Evolutionary conservation across 2,329 filamentous ascomycete genomes (phyloP), one percentile per base, ranked within the genome.

Genomic region (Dactylella cylindrospora): DNA sequence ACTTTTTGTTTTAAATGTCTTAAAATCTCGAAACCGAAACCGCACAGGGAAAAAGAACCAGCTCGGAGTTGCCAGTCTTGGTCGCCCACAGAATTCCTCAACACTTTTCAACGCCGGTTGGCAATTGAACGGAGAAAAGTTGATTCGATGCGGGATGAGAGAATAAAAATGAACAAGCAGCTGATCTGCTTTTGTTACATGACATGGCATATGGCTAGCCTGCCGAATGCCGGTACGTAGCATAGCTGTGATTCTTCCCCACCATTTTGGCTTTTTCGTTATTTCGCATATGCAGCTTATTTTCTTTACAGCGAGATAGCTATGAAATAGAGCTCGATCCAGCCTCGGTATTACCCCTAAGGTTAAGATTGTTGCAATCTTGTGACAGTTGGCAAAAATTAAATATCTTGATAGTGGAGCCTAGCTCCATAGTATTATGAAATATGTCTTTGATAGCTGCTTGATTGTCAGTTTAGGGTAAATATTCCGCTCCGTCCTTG

Each of bases 21-120:
- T n/a, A 44, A 35, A 26, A 52, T 39, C 46, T 50, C 23, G 32
- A 40, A 50, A 36, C 31, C 38, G 39, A 45, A 23, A 17, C 12
- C 19, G 38, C 38, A 26, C 43, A 23, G 12, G 20, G 26, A 32
- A 32, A 40, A 17, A 33, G 31, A 44, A 5, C 17, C 26, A 45
- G 22, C 32, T n/a, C n/a, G n/a, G n/a, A n/a, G 29, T 26, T 13
- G 7, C 26, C 22, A 15, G 32, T 23, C n/a, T 19, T 19, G 36
- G 40, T 33, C 32, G 23, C 23, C 36, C 20, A 23, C 47, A 20
- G 12, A n/a, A 8, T 10, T 36, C 23, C 51, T 55, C 51, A 55
- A 55, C 51, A 55, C 51, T 55, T 55, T 55, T 55, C n/a, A 33
- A 23, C 7, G 32, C 5, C 33, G 23, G 46, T 36, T 40, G 46